A percentile compares a stretch with the other conserved stretches of the same genome.
Evolutionary conservation across 2,329 filamentous ascomycete genomes (phyloP).

Genomic region (Aspergillus awamori): DNA sequence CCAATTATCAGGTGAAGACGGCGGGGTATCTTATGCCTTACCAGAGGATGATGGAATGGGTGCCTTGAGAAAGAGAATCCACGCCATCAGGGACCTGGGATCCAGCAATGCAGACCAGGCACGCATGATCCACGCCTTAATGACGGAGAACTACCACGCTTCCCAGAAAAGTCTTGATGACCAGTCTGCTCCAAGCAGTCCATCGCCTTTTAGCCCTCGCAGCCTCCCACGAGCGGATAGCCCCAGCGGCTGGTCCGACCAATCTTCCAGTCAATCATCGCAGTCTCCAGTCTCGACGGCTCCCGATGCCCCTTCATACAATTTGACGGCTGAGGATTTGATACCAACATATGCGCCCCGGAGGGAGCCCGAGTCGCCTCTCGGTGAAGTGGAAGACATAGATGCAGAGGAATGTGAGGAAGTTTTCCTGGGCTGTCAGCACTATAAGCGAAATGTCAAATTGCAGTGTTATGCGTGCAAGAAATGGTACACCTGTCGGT

Average conservation of each 20-base stretch:
- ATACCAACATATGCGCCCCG: conserved; percentile 67
- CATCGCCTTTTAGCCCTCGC: conserved; percentile 29
- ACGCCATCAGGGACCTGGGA: conserved; percentile 66
- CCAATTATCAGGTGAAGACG: conserved; percentile 21
- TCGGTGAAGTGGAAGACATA: conserved; percentile 42
- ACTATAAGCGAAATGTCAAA: conserved; percentile 96
- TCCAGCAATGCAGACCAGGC: conserved; percentile 68
- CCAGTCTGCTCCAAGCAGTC: conserved; percentile 21
- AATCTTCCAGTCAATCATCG: conserved; percentile 31
- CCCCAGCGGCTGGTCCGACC: conserved; percentile 34
- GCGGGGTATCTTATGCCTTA: conserved; percentile 40
- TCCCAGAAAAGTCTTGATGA: conserved; percentile 39
- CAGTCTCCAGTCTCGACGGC: conserved; percentile 30
- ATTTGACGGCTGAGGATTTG: conserved; percentile 59
- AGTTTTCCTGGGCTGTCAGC: conserved; percentile 74
- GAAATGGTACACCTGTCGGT: conserved; percentile 91
- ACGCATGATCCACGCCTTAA: conserved; percentile 68
- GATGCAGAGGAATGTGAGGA: conserved; percentile 53
- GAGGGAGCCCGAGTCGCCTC: conserved; percentile 31
- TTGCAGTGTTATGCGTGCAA: conserved; percentile 88
- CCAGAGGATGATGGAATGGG: conserved; percentile 82
- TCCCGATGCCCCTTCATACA: conserved; percentile 37
- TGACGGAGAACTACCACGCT: conserved; percentile 69
- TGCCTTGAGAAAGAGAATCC: conserved; percentile 66
- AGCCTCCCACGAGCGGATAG: conserved; percentile 33